Evolutionary conservation across 495 filamentous ascomycete species (phyloP).

Genomic region (Penicillium nucicola): DNA sequence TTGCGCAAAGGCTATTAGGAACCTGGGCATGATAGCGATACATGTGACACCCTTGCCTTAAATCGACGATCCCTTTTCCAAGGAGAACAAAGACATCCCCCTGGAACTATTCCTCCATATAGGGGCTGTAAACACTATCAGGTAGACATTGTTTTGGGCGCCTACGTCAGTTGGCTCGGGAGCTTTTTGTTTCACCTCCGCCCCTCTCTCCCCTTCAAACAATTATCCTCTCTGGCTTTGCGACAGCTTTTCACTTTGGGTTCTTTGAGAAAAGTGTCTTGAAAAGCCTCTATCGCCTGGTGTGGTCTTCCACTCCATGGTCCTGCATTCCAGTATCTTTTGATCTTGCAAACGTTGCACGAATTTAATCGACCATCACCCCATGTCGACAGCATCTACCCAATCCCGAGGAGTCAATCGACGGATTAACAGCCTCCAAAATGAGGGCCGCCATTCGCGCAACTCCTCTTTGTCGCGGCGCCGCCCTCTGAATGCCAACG

Average conservation of each 20-base stretch:
- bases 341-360: conserved; percentile 22
- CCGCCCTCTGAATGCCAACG: conserved; percentile 55
- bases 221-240: conserved; percentile 12
- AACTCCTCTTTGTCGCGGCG: conserved; percentile 49
- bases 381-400: conserved; percentile 54
- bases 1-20: too few relatives aligned
- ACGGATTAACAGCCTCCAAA: conserved; percentile 55
- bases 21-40: too few relatives aligned
- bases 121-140: not conserved
- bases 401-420: conserved; percentile 53
- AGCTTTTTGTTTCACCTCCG: conserved; percentile 24
- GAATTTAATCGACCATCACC: conserved; percentile 22
- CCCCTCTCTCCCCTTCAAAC: conserved; percentile 13
- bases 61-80: not conserved
- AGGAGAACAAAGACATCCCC: too few relatives aligned
- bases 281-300: conserved; percentile 8
- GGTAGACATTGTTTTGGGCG: conserved; percentile 16
- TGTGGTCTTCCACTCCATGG: conserved; percentile 34
- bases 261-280: not conserved
- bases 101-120: not conserved
- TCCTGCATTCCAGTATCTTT: conserved; percentile 33
- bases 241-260: not conserved
- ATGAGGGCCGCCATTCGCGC: conserved; percentile 49
- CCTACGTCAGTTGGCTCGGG: conserved; percentile 23
- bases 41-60: not conserved